Evolutionary conservation across 106 monocot genomes (phyloP).

Genomic region (Acorus calamus): DNA sequence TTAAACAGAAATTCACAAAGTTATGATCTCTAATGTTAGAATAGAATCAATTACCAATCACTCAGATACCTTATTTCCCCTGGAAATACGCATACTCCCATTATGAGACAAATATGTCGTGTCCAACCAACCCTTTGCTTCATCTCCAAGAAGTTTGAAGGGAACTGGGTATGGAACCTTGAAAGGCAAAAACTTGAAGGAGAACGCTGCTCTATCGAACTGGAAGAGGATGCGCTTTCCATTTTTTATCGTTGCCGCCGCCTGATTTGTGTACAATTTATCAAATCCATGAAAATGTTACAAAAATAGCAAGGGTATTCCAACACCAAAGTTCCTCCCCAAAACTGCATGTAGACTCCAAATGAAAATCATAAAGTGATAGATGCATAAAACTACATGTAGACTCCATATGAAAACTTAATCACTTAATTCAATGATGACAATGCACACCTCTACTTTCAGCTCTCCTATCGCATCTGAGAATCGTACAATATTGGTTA

Average conservation of each 20-base stretch:
- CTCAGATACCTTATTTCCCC: conserved; percentile 78
- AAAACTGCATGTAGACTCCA: too few species aligned
- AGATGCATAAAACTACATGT: too few species aligned
- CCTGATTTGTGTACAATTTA: conserved; percentile 21
- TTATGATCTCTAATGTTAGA: too few species aligned
- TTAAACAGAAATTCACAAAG: too few species aligned
- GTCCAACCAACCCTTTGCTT: conserved; percentile 98
- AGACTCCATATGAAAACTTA: too few species aligned
- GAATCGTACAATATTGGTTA: conserved; percentile 79
- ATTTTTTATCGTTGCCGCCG: conserved; percentile 73
- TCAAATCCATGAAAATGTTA: too few species aligned
- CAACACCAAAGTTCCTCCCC: too few species aligned
- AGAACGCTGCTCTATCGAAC: conserved; percentile 91
- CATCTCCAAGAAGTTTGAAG: conserved; percentile 90
- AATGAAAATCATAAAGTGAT: too few species aligned
- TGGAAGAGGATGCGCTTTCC: conserved; percentile 72
- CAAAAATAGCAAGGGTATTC: too few species aligned
- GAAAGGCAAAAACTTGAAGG: conserved; percentile 90
- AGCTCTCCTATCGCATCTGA: conserved; percentile 91
- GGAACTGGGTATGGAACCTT: conserved; percentile 98
- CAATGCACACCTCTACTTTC: conserved; percentile 73
- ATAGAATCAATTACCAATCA: too few species aligned
- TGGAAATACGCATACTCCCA: conserved; percentile 90
- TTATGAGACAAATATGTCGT: conserved; percentile 78
- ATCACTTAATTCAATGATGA: too few species aligned